Evolutionary conservation across 352 stramenopile species (phyloP), one percentile per base, ranked within the genome.

Genomic region (Thalassiosira hispida): DNA sequence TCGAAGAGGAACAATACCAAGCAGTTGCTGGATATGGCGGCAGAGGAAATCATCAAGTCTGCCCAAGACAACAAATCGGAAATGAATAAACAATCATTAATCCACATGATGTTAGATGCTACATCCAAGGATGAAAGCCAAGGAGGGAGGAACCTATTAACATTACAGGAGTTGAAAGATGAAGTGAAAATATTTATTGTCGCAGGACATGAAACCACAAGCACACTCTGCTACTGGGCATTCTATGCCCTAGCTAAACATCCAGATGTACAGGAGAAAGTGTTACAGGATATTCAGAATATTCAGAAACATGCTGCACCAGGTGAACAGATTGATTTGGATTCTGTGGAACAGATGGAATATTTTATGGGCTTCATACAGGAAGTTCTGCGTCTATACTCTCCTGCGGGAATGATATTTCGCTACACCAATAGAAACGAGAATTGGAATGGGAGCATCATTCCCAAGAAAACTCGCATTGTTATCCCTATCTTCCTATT

Each of bases 331-430:
- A 75, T 92, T 35, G 77, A 52, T 31, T 47, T 90, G 2, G 86
- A 90, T 40, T 46, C 57, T 51, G 57, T 83, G 18, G 69, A 84
- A 22, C 84, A 90, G 62, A 85, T 92, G 81, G 20, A 46, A 7
- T 92, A 92, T 64, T 73, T 90, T 9, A 38, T 84, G 42, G 82
- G 79, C 6, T 86, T 92, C 53, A 66, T 92, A 38, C 71, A 81
- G 25, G 87, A 92, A 78, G 79, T 90, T 33, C 59, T 91, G 22
- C 75, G 87, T 8, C 18, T 90, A 12, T 86, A 86, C 57, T 66
- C 84, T 53, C 78, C 84, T 29, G 84, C 79, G n/a, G 79, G 77
- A 20, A 70, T 80, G 23, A 73, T 87, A 20, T 4, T 72, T 4
- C 70, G 79, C 14, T 46, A 63, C 25, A 75, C 25, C 35, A 40